phyloP scores from a whole-genome alignment of 768 basidiomycete species.

The Tulasnella sp. region DNA sequence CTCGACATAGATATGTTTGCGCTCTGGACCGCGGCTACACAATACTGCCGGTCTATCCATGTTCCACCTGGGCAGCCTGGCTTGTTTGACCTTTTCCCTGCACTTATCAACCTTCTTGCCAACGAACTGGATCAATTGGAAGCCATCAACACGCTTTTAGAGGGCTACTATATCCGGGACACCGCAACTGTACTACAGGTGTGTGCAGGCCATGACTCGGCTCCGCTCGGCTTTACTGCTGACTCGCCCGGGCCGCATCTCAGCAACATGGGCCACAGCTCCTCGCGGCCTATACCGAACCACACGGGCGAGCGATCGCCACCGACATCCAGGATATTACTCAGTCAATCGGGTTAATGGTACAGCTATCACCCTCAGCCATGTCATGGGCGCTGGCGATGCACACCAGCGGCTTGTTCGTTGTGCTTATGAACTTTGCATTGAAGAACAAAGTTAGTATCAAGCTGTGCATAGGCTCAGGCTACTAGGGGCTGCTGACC shows the following conservation, averaged over 20 bases:
- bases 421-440: slow-evolving; percentile 46
- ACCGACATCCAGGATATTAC: slow-evolving; percentile 57
- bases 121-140: slow-evolving; percentile 68
- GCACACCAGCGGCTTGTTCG: slow-evolving; percentile 65
- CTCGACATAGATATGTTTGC: slow-evolving; percentile 70
- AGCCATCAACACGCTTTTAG: slow-evolving; percentile 52
- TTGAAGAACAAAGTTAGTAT: slow-evolving; percentile 56
- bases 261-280: slow-evolving; percentile 7
- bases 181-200: slow-evolving; percentile 54
- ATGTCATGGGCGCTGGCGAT: slow-evolving; percentile 59
- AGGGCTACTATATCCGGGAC: slow-evolving; percentile 73
- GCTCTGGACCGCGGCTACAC: slow-evolving; percentile 63
- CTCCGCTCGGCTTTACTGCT: no score
- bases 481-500: slow-evolving; percentile 21
- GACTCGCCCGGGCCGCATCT: no score
- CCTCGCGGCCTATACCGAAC: background rate
- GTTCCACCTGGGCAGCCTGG: slow-evolving; percentile 36
- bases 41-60: slow-evolving; percentile 48
- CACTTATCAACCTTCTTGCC: slow-evolving; percentile 45
- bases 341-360: slow-evolving; percentile 45
- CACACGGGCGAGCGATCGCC: slow-evolving; percentile 32
- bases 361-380: slow-evolving; percentile 51
- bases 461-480: slow-evolving; percentile 32
- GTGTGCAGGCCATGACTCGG: slow-evolving; percentile 17
- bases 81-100: slow-evolving; percentile 42